Conservation (phyloP, 345 rosid genomes). For the Populus nigra region DNA sequence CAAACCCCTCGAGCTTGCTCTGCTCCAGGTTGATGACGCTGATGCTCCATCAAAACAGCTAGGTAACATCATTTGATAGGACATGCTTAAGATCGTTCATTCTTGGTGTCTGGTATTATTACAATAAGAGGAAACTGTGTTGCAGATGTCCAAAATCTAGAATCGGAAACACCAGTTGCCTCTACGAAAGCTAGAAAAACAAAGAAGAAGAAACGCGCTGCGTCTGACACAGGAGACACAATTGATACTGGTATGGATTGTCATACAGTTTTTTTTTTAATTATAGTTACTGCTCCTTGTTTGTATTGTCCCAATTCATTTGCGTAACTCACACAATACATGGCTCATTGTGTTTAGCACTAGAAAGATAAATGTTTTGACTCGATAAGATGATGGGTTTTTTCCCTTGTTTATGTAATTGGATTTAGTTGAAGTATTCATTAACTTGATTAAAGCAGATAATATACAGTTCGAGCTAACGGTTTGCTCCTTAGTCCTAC, state of each 20-base stretch:
- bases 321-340: background rate
- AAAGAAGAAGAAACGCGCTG: conserved; percentile 44
- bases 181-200: conserved; percentile 22
- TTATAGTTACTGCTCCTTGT: background rate
- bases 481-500: background rate
- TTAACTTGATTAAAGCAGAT: background rate
- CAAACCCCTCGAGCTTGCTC: background rate
- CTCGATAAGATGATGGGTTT: background rate
- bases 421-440: background rate
- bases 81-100: background rate
- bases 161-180: conserved; percentile 16
- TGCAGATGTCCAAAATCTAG: conserved; percentile 16
- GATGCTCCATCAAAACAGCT: background rate
- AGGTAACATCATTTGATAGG: background rate
- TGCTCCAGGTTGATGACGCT: background rate
- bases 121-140: background rate
- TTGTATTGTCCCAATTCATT: background rate
- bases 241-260: conserved; percentile 26
- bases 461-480: too few species aligned
- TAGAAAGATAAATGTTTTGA: background rate
- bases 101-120: background rate
- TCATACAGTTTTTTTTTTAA: background rate
- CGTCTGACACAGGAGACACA: conserved; percentile 25
- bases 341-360: background rate
- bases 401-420: background rate